Base-by-base conservation (phyloP, 768 basidiomycete genomes). In the Hericium alpestre region DNA sequence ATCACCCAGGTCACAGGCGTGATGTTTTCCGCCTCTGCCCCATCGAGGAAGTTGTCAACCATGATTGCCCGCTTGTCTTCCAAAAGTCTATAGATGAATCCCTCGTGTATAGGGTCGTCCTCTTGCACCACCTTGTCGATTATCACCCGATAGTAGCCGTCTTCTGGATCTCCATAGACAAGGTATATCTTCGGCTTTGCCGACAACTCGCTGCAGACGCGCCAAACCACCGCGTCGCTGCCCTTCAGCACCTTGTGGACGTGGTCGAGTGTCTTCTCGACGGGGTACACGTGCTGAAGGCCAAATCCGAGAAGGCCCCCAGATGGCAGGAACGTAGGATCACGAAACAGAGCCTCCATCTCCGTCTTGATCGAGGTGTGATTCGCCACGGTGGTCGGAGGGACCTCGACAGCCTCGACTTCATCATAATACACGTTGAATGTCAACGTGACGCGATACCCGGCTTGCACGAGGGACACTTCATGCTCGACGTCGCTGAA, bases 401-500 rank as follows among this genome's bases (percentile, higher is more conserved):
- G 32, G 32, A 32, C 41, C 15, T 43, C 41, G 41, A 6, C 41
- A 43, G 41, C 6, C 16, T 8, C 11, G 16, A 15, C 16, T 8
- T 15, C 53, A 40, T 52, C 38, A 40, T 58, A 64, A 57, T 69
- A 68, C 18, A 76, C 69, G 58, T 76, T 76, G 64, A 73, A 76
- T 1, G 77, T 73, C 51, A 79, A 47, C 2, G 74, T 78, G 40
- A 79, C 67, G 3, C 78, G 71, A 37, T 71, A 61, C 0, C 77
- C 77, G 1, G 70, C 67, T 5, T 40, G 65, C 55, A 79, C 74
- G 1, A 66, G 69, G 20, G 68, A 50, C 53, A 79, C 74, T 55
- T 79, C 75, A 58, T 77, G 76, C 51, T 77, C 72, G 56, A 76
- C 66, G 51, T 78, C 76, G 41, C 71, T 69, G 64, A 68, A 74